These are phyloP conservation scores for Elongisporangium prolatum DNA, from an alignment of 352 stramenopile species.

Conservation along the genomic window DNA sequence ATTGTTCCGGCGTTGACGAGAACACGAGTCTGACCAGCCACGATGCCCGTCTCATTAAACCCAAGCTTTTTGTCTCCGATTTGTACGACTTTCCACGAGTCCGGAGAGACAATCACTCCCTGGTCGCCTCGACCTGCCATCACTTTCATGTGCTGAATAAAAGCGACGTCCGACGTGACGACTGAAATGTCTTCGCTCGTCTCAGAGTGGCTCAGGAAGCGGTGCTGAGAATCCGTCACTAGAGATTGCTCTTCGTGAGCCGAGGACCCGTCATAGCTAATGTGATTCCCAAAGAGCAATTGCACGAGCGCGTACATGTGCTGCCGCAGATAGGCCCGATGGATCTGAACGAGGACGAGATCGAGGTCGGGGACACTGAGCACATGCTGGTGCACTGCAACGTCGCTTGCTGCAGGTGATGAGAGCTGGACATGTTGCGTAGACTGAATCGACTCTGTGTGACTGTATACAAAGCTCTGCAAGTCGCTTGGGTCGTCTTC, in stretches of 20 bases:
- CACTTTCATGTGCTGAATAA: slow-evolving; percentile 30
- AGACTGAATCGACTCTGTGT: background rate
- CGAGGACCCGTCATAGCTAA: background rate
- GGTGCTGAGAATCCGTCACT: background rate
- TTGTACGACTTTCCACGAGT: slow-evolving; percentile 62
- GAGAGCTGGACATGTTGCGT: background rate
- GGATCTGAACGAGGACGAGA: slow-evolving; percentile 51
- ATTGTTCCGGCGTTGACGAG: slow-evolving; percentile 50
- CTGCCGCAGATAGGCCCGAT: slow-evolving; percentile 29
- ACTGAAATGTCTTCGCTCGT: slow-evolving; percentile 53
- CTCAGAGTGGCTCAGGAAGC: slow-evolving; percentile 59
- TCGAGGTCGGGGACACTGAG: slow-evolving; percentile 52
- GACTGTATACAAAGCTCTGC: background rate
- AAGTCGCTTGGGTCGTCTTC: slow-evolving; percentile 25
- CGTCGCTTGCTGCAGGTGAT: slow-evolving; percentile 8
- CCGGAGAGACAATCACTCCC: slow-evolving; percentile 52
- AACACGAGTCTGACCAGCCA: slow-evolving; percentile 58
- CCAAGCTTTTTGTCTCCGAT: slow-evolving; percentile 57
- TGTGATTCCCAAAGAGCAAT: slow-evolving; percentile 31
- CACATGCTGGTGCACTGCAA: slow-evolving; percentile 39
- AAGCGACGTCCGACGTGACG: slow-evolving; percentile 41
- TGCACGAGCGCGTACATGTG: slow-evolving; percentile 59
- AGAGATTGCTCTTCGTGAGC: background rate
- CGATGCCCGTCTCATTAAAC: slow-evolving; percentile 57
- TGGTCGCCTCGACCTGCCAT: slow-evolving; percentile 31